Base-by-base conservation (phyloP, 2,329 filamentous ascomycete genomes). In the Fonsecaea pugnacius region DNA sequence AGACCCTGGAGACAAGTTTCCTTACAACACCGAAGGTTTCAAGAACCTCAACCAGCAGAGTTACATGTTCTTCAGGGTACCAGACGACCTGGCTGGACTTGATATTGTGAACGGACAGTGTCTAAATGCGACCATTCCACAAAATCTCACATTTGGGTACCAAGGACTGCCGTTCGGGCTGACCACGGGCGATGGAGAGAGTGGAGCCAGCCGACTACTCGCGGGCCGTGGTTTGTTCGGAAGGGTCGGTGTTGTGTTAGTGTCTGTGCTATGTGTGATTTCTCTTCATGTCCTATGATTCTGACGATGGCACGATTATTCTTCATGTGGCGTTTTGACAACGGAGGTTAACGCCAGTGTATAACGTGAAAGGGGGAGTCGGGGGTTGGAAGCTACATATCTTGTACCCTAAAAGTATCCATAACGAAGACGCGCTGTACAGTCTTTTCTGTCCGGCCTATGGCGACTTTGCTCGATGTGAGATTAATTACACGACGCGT, bases 61-160 rank as follows among this genome's bases (percentile, higher is more conserved):
- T 68, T 93, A 91, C 78, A 92, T 93, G 90, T 93, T 94, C 78
- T 93, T 94, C 81, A 78, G 83, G 16, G 83, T 88, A 18, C 84
- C 90, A 0, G 87, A 92, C 74, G 90, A 93, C 70, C 76, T 93
- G 40, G 82, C 72, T 6, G 81, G 82, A 2, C 76, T 91, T 65
- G 89, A 93, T 70, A 86, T 93, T 64, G 81, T 79, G 2, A 85
- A 84, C 51, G 90, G 89, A 1, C 81, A 89, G 63, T 92, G 90
- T 74, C 82, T 86, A 70, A 92, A 92, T 70, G 70, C 76, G 33
- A 83, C 81, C 0, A 83, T 92, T 5, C 75, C 78, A 40, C 89
- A 92, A 75, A 91, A 92, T 66, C 79, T 92, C 48, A 91, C 89
- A 0, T 92, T 91, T 71, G 82, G 82, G 9, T 83, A 84, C 65